Percentiles rank a stretch among this genome's conserved stretches.
These are phyloP conservation scores for Ilex aquifolium DNA, from an alignment of 257 asterid species.

Conservation along the genomic window DNA sequence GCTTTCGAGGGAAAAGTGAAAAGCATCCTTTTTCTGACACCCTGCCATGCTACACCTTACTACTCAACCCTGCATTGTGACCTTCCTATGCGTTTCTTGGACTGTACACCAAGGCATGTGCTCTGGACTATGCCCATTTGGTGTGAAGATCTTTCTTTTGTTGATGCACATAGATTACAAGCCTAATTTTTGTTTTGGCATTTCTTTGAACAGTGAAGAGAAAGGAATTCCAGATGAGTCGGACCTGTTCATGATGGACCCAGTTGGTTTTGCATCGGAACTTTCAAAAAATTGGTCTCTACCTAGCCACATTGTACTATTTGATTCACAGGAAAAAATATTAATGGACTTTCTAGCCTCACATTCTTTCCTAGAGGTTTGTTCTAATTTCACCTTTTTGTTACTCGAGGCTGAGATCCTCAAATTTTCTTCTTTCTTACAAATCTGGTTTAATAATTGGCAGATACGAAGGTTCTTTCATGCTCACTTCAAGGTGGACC, in stretches of 20 bases:
- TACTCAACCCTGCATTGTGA: conserved; percentile 75
- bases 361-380: conserved; percentile 61
- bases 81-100: conserved; percentile 89
- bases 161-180: conserved; percentile 2
- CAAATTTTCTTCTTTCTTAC: conserved; percentile 4
- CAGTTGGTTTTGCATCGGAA: conserved; percentile 47
- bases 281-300: conserved; percentile 54
- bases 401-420: not conserved
- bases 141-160: not conserved
- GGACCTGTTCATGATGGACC: conserved; percentile 60
- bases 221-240: conserved; percentile 73
- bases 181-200: not conserved
- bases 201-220: conserved; percentile 44
- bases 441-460: conserved; percentile 9
- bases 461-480: conserved; percentile 84
- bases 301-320: conserved; percentile 89
- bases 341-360: conserved; percentile 60
- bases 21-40: conserved; percentile 68
- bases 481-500: conserved; percentile 95
- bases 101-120: conserved; percentile 86
- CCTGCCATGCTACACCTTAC: conserved; percentile 98
- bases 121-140: conserved; percentile 1
- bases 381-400: not conserved
- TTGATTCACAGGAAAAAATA: conserved; percentile 66
- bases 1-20: conserved; percentile 52